Conservation (phyloP, 169 alveolate species). For the Cryptosporidium ubiquitum region DNA sequence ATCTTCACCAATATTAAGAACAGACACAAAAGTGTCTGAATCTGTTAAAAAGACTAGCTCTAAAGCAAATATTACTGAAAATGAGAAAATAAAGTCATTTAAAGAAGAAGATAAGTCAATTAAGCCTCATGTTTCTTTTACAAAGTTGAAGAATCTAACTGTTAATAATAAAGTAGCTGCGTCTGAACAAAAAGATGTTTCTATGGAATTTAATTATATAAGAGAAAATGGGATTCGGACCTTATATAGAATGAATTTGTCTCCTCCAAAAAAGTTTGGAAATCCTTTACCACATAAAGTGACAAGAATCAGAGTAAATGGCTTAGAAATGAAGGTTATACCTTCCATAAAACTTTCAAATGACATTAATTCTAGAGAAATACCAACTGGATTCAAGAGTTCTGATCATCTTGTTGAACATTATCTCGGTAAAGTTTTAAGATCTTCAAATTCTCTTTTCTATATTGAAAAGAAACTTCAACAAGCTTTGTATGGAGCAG, state of each 20-base stretch:
- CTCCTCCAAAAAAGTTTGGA: neutral
- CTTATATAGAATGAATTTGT: neutral
- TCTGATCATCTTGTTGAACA: slow-evolving; percentile 48
- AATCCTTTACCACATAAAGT: neutral
- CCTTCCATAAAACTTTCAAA: slow-evolving; percentile 2
- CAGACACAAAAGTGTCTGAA: neutral
- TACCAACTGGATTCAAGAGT: slow-evolving; percentile 25
- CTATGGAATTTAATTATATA: neutral
- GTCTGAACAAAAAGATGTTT: neutral
- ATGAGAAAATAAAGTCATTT: neutral
- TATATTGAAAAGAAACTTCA: slow-evolving; percentile 61
- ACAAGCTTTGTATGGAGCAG: slow-evolving; percentile 71
- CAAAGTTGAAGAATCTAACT: neutral
- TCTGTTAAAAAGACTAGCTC: neutral
- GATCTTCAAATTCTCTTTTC: slow-evolving; percentile 37
- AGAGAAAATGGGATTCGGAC: neutral
- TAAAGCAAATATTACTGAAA: neutral
- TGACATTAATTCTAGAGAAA: neutral
- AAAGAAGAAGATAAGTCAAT: neutral
- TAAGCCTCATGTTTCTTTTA: neutral
- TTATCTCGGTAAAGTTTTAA: slow-evolving; percentile 30
- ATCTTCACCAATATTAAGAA: slow-evolving; percentile 7
- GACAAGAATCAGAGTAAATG: slow-evolving; percentile 14
- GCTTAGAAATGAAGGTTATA: neutral
- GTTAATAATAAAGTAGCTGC: neutral